Evolutionary conservation across 192 early-diverging fungal genomes (phyloP), one percentile per base, ranked within the genome.

Genomic region (Entomortierella chlamydospora): DNA sequence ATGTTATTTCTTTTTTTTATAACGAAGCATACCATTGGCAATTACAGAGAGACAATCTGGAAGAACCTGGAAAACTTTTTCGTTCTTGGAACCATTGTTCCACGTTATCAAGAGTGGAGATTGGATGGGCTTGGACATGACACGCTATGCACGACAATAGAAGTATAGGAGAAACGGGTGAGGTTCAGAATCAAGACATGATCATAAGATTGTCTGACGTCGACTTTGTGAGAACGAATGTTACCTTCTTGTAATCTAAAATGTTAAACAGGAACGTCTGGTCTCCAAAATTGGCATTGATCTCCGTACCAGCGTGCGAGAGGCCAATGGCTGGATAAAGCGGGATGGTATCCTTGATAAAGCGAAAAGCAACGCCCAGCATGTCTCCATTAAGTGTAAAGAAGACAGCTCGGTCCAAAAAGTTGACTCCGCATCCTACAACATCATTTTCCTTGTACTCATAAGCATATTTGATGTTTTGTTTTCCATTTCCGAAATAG

Each of bases 231-330:
- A 45, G 42, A 23, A 9, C 25, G 28, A 15, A 47, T n/a, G 13
- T 42, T 68, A 77, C 73, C 73, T 79, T 79, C 63, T 70, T 79
- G 43, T 79, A 79, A 15, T 64, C 68, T 28, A 70, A 62, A 66
- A 79, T 79, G 23, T 79, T 64, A 29, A 79, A 79, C 63, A 70
- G 30, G 63, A 79, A 79, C 11, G 76, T 79, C 47, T 79, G 76
- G 33, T 79, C 76, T 3, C 76, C 76, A 70, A 79, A 79, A 57
- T 79, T 79, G 68, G 76, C 76, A 61, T 79, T 79, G 57, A 79
- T 70, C 54, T 66, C 76, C 0, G 76, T 79, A 6, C 76, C 76
- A n/a, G 76, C 61, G 18, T 79, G 68, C 18, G 76, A 79, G 28
- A 79, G 57, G 18, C 76, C 76, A n/a, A 79, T 66, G 2, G 76